Base-by-base conservation (phyloP, 1,284 basidiomycete species). In the Tremellales sp. region DNA sequence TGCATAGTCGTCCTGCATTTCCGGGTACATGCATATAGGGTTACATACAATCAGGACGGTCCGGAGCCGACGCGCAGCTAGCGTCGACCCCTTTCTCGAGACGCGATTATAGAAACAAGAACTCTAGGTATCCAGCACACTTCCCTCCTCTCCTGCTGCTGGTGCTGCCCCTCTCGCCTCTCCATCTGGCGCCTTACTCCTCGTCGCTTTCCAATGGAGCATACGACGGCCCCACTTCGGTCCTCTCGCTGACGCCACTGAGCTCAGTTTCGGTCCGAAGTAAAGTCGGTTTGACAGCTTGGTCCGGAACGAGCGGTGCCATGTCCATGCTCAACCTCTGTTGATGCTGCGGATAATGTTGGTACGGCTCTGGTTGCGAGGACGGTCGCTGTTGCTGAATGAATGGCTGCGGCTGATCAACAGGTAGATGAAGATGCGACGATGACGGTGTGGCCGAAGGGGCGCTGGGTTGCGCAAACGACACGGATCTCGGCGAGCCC, bases 261-360 rank as follows among this genome's bases (percentile, higher is more conserved):
- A 49, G 35, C 25, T 50, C 43, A 24, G 47, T 45, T 25, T 56
- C 51, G 45, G 52, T 33, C 41, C 47, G 42, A 25, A 53, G 38
- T 39, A 50, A 14, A 21, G 45, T 40, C 35, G 40, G 18, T 33
- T 26, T 36, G 8, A 16, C 14, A 40, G 9, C 36, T 33, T 12
- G 22, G 26, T 13, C 21, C 32, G 58, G 56, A 2, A 45, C 47
- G 24, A 64, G 26, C 13, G 62, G 47, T 4, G 57, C 47, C 63
- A 65, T 65, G 44, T 65, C 63, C 14, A 63, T 34, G 40, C 57
- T 60, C 16, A 65, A 43, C 14, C 61, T 45, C 3, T 16, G 13
- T 26, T 14, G 35, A n/a, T 19, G 12, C 34, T n/a, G 27, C 31
- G 14, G 21, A 38, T 41, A 21, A 8, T 21, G 34, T n/a, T 1